Base-by-base conservation (phyloP, 2,329 filamentous ascomycete genomes). In the Apiospora hydei region DNA sequence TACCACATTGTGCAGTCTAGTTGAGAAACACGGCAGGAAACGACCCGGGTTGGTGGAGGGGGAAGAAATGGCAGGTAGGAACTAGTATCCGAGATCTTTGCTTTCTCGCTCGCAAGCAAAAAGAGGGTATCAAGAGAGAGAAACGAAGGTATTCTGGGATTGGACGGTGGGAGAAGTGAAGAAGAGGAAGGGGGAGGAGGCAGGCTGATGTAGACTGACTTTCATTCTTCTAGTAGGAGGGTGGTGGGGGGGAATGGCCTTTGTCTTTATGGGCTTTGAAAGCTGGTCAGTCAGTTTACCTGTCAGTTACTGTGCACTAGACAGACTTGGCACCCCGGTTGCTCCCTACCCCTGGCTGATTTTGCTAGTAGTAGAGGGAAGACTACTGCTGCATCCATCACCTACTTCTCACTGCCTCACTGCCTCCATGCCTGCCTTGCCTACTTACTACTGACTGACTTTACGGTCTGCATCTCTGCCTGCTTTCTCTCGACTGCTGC, bases 1-100 rank as follows among this genome's bases (percentile, higher is more conserved):
- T 80, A 81, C 79, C 79, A 81, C 79, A 81, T 81, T 71, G 76
- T 80, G 78, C 51, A 72, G 46, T 69, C 49, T 69, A 47, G 43
- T 53, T 53, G 43, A 69, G 38, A 24, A 49, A 46, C n/a, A 68
- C 67, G 67, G 34, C 46, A 68, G 67, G 57, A 70, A 57, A 70
- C 24, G 34, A 38, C 44, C 44, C 49, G 49, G n/a, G 21, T 26
- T 61, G n/a, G 51, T 70, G 69, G 46, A 16, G 51, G 51, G 66
- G 66, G 66, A 26, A 26, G 66, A 34, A 30, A 34, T 47, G 41
- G 18, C 66, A 47, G 41, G 26, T 24, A 44, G 44, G 43, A 24
- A 26, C 41, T 34, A 68, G 46, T 68, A 30, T 46, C 66, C 30
- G 26, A 8, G 34, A 38, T 41, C 41, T 64, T 64, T 64, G 53